Percentiles rank a stretch among this genome's conserved stretches.
Evolutionary conservation across 345 rosid genomes (phyloP).

Genomic region (Eucalyptus curtisii): DNA sequence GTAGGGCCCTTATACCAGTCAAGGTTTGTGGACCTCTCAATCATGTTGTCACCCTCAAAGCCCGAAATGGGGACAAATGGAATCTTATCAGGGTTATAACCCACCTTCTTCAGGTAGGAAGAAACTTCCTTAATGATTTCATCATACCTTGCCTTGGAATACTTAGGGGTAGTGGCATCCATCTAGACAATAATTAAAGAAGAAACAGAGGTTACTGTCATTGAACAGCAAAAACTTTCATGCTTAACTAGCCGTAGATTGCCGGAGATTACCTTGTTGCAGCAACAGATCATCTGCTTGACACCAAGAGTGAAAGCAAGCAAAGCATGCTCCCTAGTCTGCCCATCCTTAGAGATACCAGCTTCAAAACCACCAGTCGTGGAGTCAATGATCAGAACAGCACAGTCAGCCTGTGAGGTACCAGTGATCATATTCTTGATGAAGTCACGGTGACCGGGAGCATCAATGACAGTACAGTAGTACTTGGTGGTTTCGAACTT

Average conservation of each 20-base stretch:
- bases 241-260: background rate
- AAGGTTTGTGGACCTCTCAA: slow-evolving; percentile 39
- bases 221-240: background rate
- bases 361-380: slow-evolving; percentile 85
- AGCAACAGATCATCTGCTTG: slow-evolving; percentile 71
- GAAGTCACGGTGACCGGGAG: slow-evolving; percentile 72
- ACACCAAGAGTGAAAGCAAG: slow-evolving; percentile 71
- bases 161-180: slow-evolving; percentile 48
- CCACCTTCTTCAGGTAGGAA: slow-evolving; percentile 43
- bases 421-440: slow-evolving; percentile 82
- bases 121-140: slow-evolving; percentile 41
- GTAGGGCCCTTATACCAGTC: slow-evolving; percentile 54
- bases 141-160: slow-evolving; percentile 39
- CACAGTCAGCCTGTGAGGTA: slow-evolving; percentile 79
- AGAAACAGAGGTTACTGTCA: background rate
- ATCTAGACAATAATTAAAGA: slow-evolving; percentile 3
- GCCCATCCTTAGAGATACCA: slow-evolving; percentile 82
- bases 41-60: slow-evolving; percentile 50
- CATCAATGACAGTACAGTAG: slow-evolving; percentile 74
- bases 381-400: slow-evolving; percentile 68
- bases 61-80: slow-evolving; percentile 45
- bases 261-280: slow-evolving; percentile 36
- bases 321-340: slow-evolving; percentile 67
- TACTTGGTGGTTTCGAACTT: slow-evolving; percentile 67
- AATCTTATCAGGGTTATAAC: slow-evolving; percentile 44